phyloP scores from a whole-genome alignment of 2,329 filamentous ascomycete species.

The Paecilomyces fulvus region DNA sequence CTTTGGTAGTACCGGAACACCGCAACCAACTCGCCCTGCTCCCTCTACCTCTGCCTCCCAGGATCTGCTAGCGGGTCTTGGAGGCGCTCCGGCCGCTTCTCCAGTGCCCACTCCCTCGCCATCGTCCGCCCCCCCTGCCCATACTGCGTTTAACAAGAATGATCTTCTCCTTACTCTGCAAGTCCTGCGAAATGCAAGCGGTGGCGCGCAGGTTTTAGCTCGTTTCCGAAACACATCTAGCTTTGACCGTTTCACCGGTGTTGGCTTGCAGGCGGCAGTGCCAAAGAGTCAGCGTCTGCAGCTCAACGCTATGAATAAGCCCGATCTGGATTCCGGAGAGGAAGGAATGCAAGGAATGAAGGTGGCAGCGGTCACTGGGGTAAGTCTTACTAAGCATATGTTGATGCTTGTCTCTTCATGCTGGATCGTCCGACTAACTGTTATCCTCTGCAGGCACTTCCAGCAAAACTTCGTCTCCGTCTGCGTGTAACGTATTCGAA shows the following conservation, averaged over 20 bases:
- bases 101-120: slow-evolving; percentile 34
- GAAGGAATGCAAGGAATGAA: slow-evolving; percentile 90
- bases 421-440: slow-evolving; percentile 17
- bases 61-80: slow-evolving; percentile 34
- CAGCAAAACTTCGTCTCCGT: slow-evolving; percentile 64
- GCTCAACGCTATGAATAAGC: slow-evolving; percentile 76
- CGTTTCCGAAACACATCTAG: slow-evolving; percentile 71
- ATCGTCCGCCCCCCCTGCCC: slow-evolving; percentile 39
- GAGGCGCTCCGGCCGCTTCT: slow-evolving; percentile 41
- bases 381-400: slow-evolving; percentile 48
- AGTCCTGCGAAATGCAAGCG: slow-evolving; percentile 63
- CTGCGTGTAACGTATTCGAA: slow-evolving; percentile 75
- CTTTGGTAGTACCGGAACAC: slow-evolving; percentile 49
- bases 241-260: slow-evolving; percentile 57
- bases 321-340: slow-evolving; percentile 65
- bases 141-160: slow-evolving; percentile 79
- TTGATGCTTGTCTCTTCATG: neutral
- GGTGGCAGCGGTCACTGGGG: slow-evolving; percentile 74
- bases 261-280: slow-evolving; percentile 87
- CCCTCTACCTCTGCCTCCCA: slow-evolving; percentile 35
- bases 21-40: slow-evolving; percentile 41
- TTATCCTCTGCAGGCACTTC: slow-evolving; percentile 51
- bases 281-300: slow-evolving; percentile 95
- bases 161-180: slow-evolving; percentile 72
- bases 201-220: slow-evolving; percentile 70